Percentiles rank a stretch among this genome's conserved stretches.
Conservation (phyloP, 345 rosid species). For the Citrus medica region DNA sequence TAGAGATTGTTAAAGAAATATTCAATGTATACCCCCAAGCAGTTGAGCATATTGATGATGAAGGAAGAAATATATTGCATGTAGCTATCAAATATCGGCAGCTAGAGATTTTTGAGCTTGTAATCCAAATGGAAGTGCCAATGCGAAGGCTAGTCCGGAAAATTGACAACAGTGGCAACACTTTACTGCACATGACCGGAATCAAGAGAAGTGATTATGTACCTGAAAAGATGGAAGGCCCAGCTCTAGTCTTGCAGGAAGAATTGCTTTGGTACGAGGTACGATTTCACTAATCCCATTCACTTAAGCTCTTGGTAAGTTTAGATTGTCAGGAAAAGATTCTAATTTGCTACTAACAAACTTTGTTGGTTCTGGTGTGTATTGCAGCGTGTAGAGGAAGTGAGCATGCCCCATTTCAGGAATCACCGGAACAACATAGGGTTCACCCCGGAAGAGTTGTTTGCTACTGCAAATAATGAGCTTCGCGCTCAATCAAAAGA, state of each 20-base stretch:
- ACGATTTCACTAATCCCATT: not conserved
- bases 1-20: constrained; percentile 5
- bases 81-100: constrained; percentile 19
- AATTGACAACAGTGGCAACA: constrained; percentile 15
- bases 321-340: not conserved
- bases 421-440: not conserved
- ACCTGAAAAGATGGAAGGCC: constrained; percentile 8
- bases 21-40: not conserved
- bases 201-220: not conserved
- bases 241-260: constrained; percentile 18
- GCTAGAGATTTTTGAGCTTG: constrained; percentile 7
- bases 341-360: not conserved
- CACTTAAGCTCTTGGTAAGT: not conserved
- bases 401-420: constrained; percentile 1
- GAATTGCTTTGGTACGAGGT: constrained; percentile 33
- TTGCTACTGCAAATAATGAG: constrained; percentile 4
- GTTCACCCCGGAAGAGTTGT: constrained; percentile 1
- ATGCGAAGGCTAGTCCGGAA: not conserved
- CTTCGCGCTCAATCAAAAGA: constrained; percentile 9
- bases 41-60: not conserved
- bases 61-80: constrained; percentile 21
- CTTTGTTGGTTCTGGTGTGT: not conserved
- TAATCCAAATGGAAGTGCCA: constrained; percentile 1
- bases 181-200: constrained; percentile 22
- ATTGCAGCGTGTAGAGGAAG: constrained; percentile 10